Base-by-base conservation (phyloP, 2,329 filamentous ascomycete genomes). In the Trichoderma koningii region DNA sequence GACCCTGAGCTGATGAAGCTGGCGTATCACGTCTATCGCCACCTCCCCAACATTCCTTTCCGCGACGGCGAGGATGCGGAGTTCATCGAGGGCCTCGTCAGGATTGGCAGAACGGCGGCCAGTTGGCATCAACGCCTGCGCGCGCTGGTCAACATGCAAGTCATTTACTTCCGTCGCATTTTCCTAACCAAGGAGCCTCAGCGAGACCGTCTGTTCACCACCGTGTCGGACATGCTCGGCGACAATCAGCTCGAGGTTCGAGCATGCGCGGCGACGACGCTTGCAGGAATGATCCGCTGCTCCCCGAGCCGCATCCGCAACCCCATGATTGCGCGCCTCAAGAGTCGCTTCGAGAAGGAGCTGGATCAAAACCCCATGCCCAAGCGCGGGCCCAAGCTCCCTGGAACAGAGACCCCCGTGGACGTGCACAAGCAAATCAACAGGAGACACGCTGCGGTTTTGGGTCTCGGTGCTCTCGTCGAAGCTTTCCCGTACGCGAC, bases 251-350 rank as follows among this genome's bases (percentile, higher is more conserved):
- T 97, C 48, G 95, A 99, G 78, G 95, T 99, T 38, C 91, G 95
- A 47, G 90, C 93, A 45, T 93, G 93, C 51, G 95, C 96, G n/a
- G 90, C 91, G 5, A 90, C 92, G 0, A 99, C 95, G 0, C 82
- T 99, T 3, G 94, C 93, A 1, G 96, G 95, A 70, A 99, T 99
- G 95, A 96, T 99, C 70, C 89, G 95, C 64, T 99, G 95, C 81
- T 98, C 94, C 3, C 93, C 95, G 0, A 83, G 88, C 30, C 85
- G 80, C 1, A 88, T 97, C 66, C 92, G 95, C 30, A 87, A 90
- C 64, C 87, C 87, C 34, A 90, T 93, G 72, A 90, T 99, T 66
- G 77, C 84, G 52, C 82, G 88, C 26, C 85, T 98, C 47, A 92
- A 92, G 75, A 81, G 84, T 62, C 87, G 91, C 51, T 99, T 98